These are phyloP conservation scores for Wickerhamomyces canadensis DNA, from an alignment of 805 yeast genomes.

Conservation along the genomic window DNA sequence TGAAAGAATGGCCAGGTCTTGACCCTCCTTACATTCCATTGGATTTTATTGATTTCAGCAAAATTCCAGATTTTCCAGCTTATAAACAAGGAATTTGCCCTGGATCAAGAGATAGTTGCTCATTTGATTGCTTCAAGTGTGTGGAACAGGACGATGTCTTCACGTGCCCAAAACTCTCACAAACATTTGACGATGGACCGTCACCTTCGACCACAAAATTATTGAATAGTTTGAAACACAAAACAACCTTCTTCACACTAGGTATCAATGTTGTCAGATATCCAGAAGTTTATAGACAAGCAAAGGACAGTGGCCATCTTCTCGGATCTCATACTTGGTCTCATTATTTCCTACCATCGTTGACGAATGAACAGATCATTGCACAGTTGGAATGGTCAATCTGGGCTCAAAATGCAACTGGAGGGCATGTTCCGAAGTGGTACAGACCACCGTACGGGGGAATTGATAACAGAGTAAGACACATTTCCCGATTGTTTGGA, in stretches of 20 bases:
- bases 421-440: constrained; percentile 82
- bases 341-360: constrained; percentile 75
- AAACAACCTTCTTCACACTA: constrained; percentile 77
- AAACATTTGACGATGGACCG: constrained; percentile 96
- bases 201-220: constrained; percentile 61
- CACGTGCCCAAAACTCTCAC: constrained; percentile 71
- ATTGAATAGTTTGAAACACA: constrained; percentile 44
- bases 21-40: constrained; percentile 87
- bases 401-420: constrained; percentile 98
- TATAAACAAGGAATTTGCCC: constrained; percentile 60
- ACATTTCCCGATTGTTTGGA: constrained; percentile 78
- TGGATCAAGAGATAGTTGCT: constrained; percentile 50
- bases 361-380: constrained; percentile 73
- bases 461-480: constrained; percentile 77
- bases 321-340: constrained; percentile 92
- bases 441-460: constrained; percentile 98
- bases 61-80: constrained; percentile 42
- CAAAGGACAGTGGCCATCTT: constrained; percentile 62
- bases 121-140: constrained; percentile 84
- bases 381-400: constrained; percentile 94
- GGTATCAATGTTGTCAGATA: constrained; percentile 74
- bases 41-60: constrained; percentile 55
- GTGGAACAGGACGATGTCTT: constrained; percentile 68
- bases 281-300: constrained; percentile 64
- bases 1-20: constrained; percentile 76